Conservation (phyloP, 2,329 filamentous ascomycete species). For the Calonectria leucothoes region DNA sequence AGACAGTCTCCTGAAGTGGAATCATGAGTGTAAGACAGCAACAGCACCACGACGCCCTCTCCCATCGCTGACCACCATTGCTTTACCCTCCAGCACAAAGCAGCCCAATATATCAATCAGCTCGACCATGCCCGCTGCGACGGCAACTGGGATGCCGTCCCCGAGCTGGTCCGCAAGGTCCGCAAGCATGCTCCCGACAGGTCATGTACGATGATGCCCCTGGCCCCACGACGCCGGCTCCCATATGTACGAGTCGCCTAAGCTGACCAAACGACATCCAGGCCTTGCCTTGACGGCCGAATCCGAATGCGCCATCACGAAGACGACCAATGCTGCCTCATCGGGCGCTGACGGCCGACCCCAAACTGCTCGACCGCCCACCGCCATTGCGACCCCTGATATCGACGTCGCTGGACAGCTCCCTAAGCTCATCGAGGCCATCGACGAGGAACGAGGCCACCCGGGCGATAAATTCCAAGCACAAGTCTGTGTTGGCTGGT, state of each 20-base stretch:
- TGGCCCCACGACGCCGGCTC: conserved; percentile 14
- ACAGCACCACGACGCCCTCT: conserved; percentile 21
- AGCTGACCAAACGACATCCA: conserved; percentile 47
- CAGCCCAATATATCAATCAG: conserved; percentile 81
- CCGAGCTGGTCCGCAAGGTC: conserved; percentile 91
- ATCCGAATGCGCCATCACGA: conserved; percentile 74
- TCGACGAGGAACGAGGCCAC: conserved; percentile 67
- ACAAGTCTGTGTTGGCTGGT: conserved; percentile 84
- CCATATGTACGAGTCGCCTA: neutral
- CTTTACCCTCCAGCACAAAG: conserved; percentile 70
- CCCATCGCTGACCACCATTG: conserved; percentile 33
- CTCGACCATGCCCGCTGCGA: conserved; percentile 90
- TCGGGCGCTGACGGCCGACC: conserved; percentile 27
- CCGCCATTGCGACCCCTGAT: conserved; percentile 54
- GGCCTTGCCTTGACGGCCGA: conserved; percentile 78
- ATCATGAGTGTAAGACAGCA: conserved; percentile 51
- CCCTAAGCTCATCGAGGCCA: conserved; percentile 64
- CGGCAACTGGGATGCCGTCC: conserved; percentile 86
- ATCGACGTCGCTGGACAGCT: conserved; percentile 59
- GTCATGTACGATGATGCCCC: conserved; percentile 72
- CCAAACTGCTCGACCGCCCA: conserved; percentile 52
- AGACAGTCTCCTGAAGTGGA: conserved; percentile 45
- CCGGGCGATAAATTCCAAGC: conserved; percentile 79
- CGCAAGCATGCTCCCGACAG: conserved; percentile 91
- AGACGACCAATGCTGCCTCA: conserved; percentile 55